Base-by-base conservation (phyloP, 805 yeast genomes). In the Limtongozyma cylindracea region DNA sequence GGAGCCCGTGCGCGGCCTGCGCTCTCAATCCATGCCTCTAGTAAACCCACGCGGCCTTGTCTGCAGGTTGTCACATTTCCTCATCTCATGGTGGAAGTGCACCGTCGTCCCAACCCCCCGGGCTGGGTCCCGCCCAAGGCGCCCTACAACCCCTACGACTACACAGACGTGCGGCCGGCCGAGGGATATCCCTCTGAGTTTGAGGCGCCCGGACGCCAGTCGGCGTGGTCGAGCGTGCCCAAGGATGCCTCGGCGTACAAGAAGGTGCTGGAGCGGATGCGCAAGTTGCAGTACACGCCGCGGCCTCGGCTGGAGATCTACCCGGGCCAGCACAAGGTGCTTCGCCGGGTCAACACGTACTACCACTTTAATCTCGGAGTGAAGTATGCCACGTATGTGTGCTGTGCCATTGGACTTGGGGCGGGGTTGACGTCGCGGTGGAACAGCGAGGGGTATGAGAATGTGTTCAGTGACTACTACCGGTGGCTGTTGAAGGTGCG, bases 141-240 rank as follows among this genome's bases (percentile, higher is more conserved):
- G 1, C 88, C 88, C 1, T 77, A 73, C 38, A 76, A 76, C 33
- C 91, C 91, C 5, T 77, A 66, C 35, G 92, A 76, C 36, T 72
- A 82, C 0, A 44, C 59, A 1, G 92, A 76, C 36, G 38, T 49
- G 19, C 51, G 92, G 20, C 91, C 92, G 0, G 60, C 91, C 0
- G 66, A 67, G 36, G 91, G 92, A 3, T 76, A 77, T 30, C 92
- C 92, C 1, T 67, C 80, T 13, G 92, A 76, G 39, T 77, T 56
- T 46, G 48, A 52, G 19, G 52, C 60, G 16, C 64, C 72, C 13
- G n/a, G n/a, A n/a, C n/a, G n/a, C n/a, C n/a, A n/a, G n/a, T 39
- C 43, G 11, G 57, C 56, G 11, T 64, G 62, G 45, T 47, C 63
- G 6, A 44, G 57, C 6, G 43, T 66, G n/a, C 80, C 82, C 3